phyloP scores from a whole-genome alignment of 306 rosid species.

The Parietaria judaica region DNA sequence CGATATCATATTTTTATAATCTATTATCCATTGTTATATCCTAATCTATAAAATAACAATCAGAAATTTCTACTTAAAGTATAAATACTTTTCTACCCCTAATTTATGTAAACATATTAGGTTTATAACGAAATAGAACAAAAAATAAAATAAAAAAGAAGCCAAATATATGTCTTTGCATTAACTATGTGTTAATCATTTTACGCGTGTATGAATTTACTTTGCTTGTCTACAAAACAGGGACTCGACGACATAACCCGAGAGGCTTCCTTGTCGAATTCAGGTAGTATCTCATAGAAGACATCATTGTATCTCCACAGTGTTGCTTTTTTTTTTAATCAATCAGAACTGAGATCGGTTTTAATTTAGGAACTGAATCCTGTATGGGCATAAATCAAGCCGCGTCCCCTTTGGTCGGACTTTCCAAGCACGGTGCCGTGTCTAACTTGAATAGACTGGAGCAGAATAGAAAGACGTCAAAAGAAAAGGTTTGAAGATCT shows the following conservation, averaged over 20 bases:
- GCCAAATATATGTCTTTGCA: too few relatives aligned
- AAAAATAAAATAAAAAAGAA: too few relatives aligned
- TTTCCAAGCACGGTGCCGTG: slow-evolving; percentile 9
- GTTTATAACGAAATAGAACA: too few relatives aligned
- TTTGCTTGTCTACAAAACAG: not conserved
- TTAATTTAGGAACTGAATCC: slow-evolving; percentile 31
- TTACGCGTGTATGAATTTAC: too few relatives aligned
- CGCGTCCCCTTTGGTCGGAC: slow-evolving; percentile 23
- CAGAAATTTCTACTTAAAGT: too few relatives aligned
- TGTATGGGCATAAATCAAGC: slow-evolving; percentile 13
- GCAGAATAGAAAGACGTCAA: slow-evolving; percentile 36
- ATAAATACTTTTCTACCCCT: too few relatives aligned
- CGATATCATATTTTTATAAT: too few relatives aligned
- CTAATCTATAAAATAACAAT: too few relatives aligned
- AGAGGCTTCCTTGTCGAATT: slow-evolving; percentile 29
- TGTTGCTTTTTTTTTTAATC: slow-evolving; percentile 17
- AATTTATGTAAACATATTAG: too few relatives aligned
- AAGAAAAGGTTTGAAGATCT: slow-evolving; percentile 38
- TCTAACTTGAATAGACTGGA: slow-evolving; percentile 31
- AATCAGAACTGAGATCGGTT: slow-evolving; percentile 2
- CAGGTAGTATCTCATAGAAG: slow-evolving; percentile 34
- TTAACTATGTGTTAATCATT: too few relatives aligned
- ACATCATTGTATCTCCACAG: slow-evolving; percentile 2
- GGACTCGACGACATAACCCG: slow-evolving; percentile 28
- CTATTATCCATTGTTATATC: too few relatives aligned